Evolutionary conservation across 2,329 filamentous ascomycete species (phyloP), one percentile per base, ranked within the genome.

Genomic region (Aspergillus persii): DNA sequence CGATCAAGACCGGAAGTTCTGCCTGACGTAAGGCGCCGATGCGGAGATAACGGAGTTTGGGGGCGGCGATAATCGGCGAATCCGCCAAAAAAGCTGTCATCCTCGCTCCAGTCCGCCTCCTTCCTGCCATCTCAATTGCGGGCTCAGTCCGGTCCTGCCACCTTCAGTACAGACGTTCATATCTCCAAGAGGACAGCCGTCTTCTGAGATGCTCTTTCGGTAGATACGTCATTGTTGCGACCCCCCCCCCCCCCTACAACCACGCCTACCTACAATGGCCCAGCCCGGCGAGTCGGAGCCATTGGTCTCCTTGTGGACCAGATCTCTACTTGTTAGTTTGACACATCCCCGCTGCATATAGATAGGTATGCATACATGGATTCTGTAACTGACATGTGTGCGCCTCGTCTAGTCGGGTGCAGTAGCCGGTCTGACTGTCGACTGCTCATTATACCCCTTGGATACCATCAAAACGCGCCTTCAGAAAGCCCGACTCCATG

Each of bases 391-490:
- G 23, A 58, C 29, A 12, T 44, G 36, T 9, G 36, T 26, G 48
- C n/a, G 18, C 26, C n/a, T 50, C 12, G 46, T 18, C 4, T 36
- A 89, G 82, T 92, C 95, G 67, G 95, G 95, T 76, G 95, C 88
- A 71, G 81, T 97, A 66, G 95, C 95, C 66, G 95, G 95, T 73
- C 95, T 95, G 51, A 96, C 93, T 12, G 95, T 98, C 77, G 95
- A 99, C 84, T 88, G 96, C 71, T 92, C 92, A 57, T 91, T 99
- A 73, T 99, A 91, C 81, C 95, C 95, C 0, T 92, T 99, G 82
- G 96, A 99, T 84, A 99, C 95, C 0, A 88, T 99, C 73, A 99
- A 99, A 80, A 99, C 96, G 48, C 92, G 95, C 15, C 91, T 99
- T 6, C 95, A 99, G 62, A 77, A 77, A 64, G 75, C 73, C 59